Percentiles rank a stretch among this genome's conserved stretches.
Conservation (phyloP, 75 land plant genomes). For the Azolla pinnata region DNA sequence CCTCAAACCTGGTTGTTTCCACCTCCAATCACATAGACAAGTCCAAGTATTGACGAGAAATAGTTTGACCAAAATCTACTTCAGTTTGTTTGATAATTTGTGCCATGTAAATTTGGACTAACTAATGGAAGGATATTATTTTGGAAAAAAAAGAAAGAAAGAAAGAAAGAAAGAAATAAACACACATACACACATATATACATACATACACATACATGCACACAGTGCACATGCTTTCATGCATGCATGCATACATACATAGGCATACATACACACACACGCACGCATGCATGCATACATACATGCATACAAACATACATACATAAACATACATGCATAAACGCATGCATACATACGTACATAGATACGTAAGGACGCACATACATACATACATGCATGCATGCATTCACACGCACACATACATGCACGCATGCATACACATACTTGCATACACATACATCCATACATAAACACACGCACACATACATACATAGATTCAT, state of each 20-base stretch:
- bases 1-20: background rate
- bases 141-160: no score
- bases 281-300: background rate
- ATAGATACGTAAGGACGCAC: background rate
- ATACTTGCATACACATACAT: background rate
- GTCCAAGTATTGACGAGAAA: no score
- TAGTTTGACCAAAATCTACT: no score
- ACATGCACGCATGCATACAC: background rate
- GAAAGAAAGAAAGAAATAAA: background rate
- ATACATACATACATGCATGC: background rate
- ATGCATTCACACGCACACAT: background rate
- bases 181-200: background rate
- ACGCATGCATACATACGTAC: background rate
- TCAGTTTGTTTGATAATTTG: no score
- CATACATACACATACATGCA: background rate
- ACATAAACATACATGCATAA: conserved; percentile 1
- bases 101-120: no score
- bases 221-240: no score
- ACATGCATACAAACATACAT: conserved; percentile 2
- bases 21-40: no score
- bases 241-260: background rate
- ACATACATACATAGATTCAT: background rate
- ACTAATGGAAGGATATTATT: no score
- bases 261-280: background rate
- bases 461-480: background rate